Evolutionary conservation across 495 filamentous ascomycete genomes (phyloP).

Genomic region (Penicillium cinerascens): DNA sequence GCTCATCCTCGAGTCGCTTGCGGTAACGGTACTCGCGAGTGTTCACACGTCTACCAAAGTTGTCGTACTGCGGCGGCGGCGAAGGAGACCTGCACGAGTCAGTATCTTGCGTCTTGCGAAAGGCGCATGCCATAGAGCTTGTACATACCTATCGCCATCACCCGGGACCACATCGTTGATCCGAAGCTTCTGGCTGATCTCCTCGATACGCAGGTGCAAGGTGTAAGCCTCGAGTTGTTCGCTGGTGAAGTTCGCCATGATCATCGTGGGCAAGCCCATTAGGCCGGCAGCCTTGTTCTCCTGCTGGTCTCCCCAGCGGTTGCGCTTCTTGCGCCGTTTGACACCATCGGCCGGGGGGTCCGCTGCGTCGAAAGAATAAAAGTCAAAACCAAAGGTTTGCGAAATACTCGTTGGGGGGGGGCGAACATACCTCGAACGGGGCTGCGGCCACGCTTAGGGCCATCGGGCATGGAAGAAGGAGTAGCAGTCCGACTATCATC

Average conservation of each 20-base stretch:
- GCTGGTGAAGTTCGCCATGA: slow-evolving; percentile 93
- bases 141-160: slow-evolving; percentile 83
- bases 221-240: slow-evolving; percentile 98
- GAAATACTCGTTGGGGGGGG: background rate
- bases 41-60: slow-evolving; percentile 96
- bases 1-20: slow-evolving; percentile 95
- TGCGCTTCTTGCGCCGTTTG: slow-evolving; percentile 90
- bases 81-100: slow-evolving; percentile 73
- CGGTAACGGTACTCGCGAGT: slow-evolving; percentile 96
- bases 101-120: slow-evolving; percentile 5
- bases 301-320: slow-evolving; percentile 92
- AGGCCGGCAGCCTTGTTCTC: slow-evolving; percentile 98
- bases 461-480: slow-evolving; percentile 48
- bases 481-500: slow-evolving; percentile 56
- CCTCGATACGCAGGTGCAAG: slow-evolving; percentile 90
- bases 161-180: slow-evolving; percentile 97
- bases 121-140: background rate
- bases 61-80: slow-evolving; percentile 95
- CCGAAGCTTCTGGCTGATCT: slow-evolving; percentile 97
- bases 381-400: background rate
- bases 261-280: slow-evolving; percentile 95
- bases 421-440: slow-evolving; percentile 60
- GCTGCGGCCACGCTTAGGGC: slow-evolving; percentile 72
- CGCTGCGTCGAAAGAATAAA: slow-evolving; percentile 25
- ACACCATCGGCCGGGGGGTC: slow-evolving; percentile 63